Evolutionary conservation across 129 eudicot species (phyloP).

Genomic region (Tanacetum coccineum): DNA sequence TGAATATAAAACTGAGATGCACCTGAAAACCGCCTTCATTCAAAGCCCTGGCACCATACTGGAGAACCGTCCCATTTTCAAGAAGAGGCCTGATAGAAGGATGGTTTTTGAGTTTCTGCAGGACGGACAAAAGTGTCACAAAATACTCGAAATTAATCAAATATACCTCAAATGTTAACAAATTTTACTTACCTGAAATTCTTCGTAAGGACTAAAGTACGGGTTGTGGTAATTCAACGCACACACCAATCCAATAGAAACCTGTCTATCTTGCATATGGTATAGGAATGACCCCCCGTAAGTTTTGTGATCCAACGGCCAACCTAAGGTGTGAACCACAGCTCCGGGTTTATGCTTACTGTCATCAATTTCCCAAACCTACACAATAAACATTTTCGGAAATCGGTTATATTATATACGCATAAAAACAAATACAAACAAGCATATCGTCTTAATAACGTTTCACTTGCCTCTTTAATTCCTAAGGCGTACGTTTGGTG

Average conservation of each 20-base stretch:
- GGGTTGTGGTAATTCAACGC: slow-evolving; percentile 94
- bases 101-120: slow-evolving; percentile 80
- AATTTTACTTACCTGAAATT: slow-evolving; percentile 67
- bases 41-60: slow-evolving; percentile 95
- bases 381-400: slow-evolving; percentile 7
- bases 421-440: slow-evolving; percentile 1
- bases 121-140: slow-evolving; percentile 12
- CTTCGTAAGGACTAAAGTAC: slow-evolving; percentile 84
- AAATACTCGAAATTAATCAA: background rate
- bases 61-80: slow-evolving; percentile 82
- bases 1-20: slow-evolving; percentile 11
- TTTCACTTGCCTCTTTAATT: slow-evolving; percentile 76
- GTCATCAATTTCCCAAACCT: slow-evolving; percentile 94
- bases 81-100: slow-evolving; percentile 82
- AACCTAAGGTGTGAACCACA: slow-evolving; percentile 91
- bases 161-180: background rate
- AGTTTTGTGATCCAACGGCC: slow-evolving; percentile 92
- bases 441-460: background rate
- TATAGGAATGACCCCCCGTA: slow-evolving; percentile 96
- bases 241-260: slow-evolving; percentile 84
- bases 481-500: slow-evolving; percentile 98
- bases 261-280: slow-evolving; percentile 98
- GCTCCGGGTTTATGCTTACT: slow-evolving; percentile 79
- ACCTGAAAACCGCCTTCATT: slow-evolving; percentile 99
- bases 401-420: background rate